Evolutionary conservation across 2,329 filamentous ascomycete genomes (phyloP).

Genomic region (Microthyrium microscopicum): DNA sequence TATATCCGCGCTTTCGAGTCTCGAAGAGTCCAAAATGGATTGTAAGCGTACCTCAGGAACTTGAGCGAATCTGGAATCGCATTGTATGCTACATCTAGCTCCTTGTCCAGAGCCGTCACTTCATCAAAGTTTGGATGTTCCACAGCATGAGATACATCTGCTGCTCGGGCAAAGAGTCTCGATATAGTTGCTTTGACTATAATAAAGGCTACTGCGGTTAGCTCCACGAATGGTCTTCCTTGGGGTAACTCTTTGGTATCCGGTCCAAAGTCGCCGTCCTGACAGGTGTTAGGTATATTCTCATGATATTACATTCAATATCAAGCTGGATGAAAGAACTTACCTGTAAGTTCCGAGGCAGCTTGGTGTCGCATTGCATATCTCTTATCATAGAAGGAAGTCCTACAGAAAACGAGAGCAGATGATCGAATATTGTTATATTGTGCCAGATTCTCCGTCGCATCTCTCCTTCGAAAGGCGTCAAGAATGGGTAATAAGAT

Average conservation of each 20-base stretch:
- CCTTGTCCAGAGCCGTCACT: conserved; percentile 22
- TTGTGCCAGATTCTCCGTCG: conserved; percentile 29
- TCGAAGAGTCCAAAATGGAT: no score
- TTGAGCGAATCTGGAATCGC: conserved; percentile 1
- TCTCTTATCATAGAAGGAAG: conserved; percentile 19
- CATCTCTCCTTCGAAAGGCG: conserved; percentile 22
- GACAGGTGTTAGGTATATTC: neutral
- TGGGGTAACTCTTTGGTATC: conserved; percentile 11
- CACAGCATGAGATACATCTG: conserved; percentile 22
- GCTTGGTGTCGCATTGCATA: conserved; percentile 21
- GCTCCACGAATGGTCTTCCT: conserved; percentile 14
- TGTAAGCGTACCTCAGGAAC: no score
- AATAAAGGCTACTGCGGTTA: conserved; percentile 20
- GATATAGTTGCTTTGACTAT: conserved; percentile 19
- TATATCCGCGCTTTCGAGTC: neutral
- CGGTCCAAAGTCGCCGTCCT: conserved; percentile 5
- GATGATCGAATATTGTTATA: conserved; percentile 24
- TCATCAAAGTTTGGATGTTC: conserved; percentile 19
- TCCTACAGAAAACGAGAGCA: conserved; percentile 20
- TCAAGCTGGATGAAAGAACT: conserved; percentile 26
- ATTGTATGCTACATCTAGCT: conserved; percentile 19
- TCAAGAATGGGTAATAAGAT: conserved; percentile 18
- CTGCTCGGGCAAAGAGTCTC: conserved; percentile 22
- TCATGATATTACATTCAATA: conserved; percentile 27
- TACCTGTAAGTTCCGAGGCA: conserved; percentile 23